Base-by-base conservation (phyloP, 768 basidiomycete genomes). In the Coprinellus aureogranulatus region DNA sequence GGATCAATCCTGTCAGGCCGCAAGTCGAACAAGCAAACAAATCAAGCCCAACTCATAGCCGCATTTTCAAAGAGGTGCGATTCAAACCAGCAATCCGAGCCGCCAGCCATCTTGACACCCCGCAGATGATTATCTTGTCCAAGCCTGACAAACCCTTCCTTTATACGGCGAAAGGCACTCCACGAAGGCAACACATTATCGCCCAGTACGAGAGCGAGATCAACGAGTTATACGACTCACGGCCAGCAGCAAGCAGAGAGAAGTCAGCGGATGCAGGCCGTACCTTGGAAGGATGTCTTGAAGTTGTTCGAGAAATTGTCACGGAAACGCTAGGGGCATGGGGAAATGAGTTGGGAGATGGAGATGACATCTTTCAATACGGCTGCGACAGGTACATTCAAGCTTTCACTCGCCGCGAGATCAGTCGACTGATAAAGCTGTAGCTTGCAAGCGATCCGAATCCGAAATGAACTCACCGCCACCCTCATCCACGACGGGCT, bases 1-100 rank as follows among this genome's bases (percentile, higher is more conserved):
- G 23, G 14, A 3, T 30, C 16, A 27, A 14, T 34, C 28, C 14
- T n/a, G 18, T 25, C 18, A 58, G 53, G 61, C 61, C 34, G 42
- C 23, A 37, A 18, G 31, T 61, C 25, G 72, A 79, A 54, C 59
- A 70, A 45, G 65, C 74, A 52, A 82, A 81, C 55, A 59, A 59
- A 20, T 72, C 65, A 51, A 77, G 79, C 0, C 80, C 81, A 8
- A 64, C 70, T 30, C 78, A 81, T 59, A 79, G 77, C 0, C 64
- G 77, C 20, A 62, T 81, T 3, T 80, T 80, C 67, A 80, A 79
- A 57, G 78, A 78, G 68, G 77, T 75, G 55, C 8, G 53, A 10
- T 30, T 52, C 8, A 46, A 20, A 20, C 44, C 28, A 31, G 37
- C 26, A 40, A 5, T 40, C n/a, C 44, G 22, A 23, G 26, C 18